These are phyloP conservation scores for Plasmodium falciparum DNA, from an alignment of 169 alveolate genomes.

Conservation along the genomic window DNA sequence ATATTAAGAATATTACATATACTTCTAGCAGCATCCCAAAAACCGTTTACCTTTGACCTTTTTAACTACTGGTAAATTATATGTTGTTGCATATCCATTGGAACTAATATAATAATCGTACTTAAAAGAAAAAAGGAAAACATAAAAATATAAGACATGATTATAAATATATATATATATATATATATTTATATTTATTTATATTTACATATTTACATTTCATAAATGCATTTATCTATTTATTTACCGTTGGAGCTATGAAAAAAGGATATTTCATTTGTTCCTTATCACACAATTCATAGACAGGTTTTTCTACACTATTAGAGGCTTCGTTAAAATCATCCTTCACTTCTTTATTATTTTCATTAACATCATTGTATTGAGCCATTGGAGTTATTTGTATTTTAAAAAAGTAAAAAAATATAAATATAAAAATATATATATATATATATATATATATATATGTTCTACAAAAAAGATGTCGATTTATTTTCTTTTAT, in stretches of 20 bases:
- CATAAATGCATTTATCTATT: background rate
- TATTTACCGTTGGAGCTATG: constrained; percentile 10
- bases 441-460: constrained; percentile 2
- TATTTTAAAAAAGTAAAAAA: background rate
- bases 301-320: background rate
- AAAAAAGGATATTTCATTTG: background rate
- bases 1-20: background rate
- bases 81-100: background rate
- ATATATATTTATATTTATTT: background rate
- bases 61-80: background rate
- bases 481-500: background rate
- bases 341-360: background rate
- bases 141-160: background rate
- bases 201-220: background rate
- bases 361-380: background rate
- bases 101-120: constrained; percentile 11
- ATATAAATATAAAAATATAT: background rate
- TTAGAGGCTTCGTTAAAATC: background rate
- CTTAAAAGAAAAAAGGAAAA: constrained; percentile 1
- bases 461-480: background rate
- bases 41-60: constrained; percentile 2
- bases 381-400: background rate
- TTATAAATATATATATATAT: background rate
- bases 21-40: constrained; percentile 9
- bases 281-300: constrained; percentile 3